Percentiles rank a stretch among this genome's conserved stretches.
phyloP scores from a whole-genome alignment of 768 basidiomycete genomes.

The Floccularia luteovirens region DNA sequence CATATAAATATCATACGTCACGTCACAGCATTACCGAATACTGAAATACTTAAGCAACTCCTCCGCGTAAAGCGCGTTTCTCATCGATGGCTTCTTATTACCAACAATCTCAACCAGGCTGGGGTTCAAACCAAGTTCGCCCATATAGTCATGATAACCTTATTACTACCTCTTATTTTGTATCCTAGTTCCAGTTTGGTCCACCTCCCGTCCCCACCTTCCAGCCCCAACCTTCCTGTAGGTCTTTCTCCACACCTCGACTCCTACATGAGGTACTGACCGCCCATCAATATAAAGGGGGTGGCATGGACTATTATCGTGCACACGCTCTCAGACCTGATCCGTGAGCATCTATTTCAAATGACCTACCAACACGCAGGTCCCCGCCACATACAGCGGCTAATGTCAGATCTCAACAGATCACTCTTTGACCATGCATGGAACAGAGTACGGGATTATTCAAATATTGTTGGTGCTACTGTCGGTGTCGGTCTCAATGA shows the following conservation, averaged over 20 bases:
- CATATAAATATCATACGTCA: too few relatives aligned
- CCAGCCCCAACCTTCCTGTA: conserved; percentile 49
- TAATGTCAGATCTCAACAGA: conserved; percentile 38
- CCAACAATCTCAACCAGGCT: conserved; percentile 34
- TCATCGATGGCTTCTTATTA: conserved; percentile 14
- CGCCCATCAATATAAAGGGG: conserved; percentile 32
- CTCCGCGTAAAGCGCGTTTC: neutral
- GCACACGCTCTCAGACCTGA: conserved; percentile 53
- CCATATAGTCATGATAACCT: neutral
- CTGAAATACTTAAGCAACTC: neutral
- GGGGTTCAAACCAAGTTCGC: conserved; percentile 39
- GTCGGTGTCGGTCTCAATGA: conserved; percentile 50
- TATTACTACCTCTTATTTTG: neutral
- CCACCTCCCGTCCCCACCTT: conserved; percentile 31
- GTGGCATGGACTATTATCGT: conserved; percentile 54
- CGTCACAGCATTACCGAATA: neutral
- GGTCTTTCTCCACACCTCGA: conserved; percentile 16
- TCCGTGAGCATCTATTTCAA: conserved; percentile 33
- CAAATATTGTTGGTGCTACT: conserved; percentile 19
- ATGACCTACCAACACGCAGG: conserved; percentile 7
- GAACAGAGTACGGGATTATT: conserved; percentile 35
- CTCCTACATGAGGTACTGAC: conserved; percentile 11
- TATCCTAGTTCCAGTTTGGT: conserved; percentile 29
- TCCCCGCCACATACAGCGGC: conserved; percentile 9
- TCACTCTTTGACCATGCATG: conserved; percentile 49